Conservation (phyloP, 345 rosid genomes). For the Brassica juncea region DNA sequence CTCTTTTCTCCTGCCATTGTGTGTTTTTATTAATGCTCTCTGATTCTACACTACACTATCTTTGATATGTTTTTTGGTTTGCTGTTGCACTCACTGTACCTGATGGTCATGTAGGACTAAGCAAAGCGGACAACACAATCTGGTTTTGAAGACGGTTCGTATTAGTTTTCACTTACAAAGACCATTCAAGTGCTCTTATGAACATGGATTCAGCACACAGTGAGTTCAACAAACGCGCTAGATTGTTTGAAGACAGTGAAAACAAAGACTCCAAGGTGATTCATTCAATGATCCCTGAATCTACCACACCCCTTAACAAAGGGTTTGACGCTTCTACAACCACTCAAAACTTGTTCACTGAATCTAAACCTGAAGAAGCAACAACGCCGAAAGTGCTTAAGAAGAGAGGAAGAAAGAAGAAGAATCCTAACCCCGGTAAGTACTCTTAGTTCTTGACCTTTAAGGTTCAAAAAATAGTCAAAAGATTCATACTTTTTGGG, state of each 20-base stretch:
- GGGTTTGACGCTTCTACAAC: slow-evolving; percentile 46
- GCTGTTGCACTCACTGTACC: slow-evolving; percentile 69
- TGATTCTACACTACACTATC: background rate
- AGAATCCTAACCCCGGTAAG: slow-evolving; percentile 66
- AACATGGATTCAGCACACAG: slow-evolving; percentile 36
- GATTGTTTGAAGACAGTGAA: slow-evolving; percentile 63
- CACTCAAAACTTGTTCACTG: slow-evolving; percentile 54
- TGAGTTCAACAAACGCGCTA: slow-evolving; percentile 58
- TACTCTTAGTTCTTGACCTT: background rate
- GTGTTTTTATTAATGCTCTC: background rate
- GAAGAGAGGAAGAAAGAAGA: slow-evolving; percentile 70
- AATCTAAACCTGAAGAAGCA: slow-evolving; percentile 45
- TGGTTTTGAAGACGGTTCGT: slow-evolving; percentile 68
- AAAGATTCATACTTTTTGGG: slow-evolving; percentile 1
- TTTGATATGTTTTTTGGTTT: slow-evolving; percentile 5
- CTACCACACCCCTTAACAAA: slow-evolving; percentile 34
- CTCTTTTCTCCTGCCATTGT: background rate
- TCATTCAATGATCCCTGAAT: slow-evolving; percentile 37
- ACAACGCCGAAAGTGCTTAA: slow-evolving; percentile 45
- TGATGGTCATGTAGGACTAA: slow-evolving; percentile 68
- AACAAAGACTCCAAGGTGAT: slow-evolving; percentile 46
- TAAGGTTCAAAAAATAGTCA: background rate
- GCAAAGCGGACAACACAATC: slow-evolving; percentile 59
- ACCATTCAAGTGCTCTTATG: slow-evolving; percentile 39
- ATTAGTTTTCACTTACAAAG: background rate